Conservation (phyloP, 2,329 filamentous ascomycete genomes). For the Davidsoniella virescens region DNA sequence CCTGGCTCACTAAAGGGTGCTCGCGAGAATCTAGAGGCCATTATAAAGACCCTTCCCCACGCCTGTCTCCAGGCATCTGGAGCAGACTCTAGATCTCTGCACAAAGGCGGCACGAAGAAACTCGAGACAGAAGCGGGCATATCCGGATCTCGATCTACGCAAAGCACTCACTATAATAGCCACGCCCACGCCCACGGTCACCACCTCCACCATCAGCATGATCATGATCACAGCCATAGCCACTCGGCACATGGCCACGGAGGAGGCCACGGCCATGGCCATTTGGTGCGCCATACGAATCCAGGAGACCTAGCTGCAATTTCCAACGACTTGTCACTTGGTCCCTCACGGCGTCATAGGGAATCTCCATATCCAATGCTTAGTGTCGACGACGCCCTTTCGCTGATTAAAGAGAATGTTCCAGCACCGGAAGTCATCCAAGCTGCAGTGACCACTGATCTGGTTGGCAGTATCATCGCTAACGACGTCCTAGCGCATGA, state of each 20-base stretch:
- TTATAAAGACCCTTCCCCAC: slow-evolving; percentile 83
- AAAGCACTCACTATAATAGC: slow-evolving; percentile 35
- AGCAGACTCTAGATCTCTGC: slow-evolving; percentile 61
- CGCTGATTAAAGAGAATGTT: slow-evolving; percentile 55
- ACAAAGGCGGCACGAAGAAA: slow-evolving; percentile 66
- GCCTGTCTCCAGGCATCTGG: slow-evolving; percentile 85
- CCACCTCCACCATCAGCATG: slow-evolving; percentile 25
- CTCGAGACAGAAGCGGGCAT: slow-evolving; percentile 37
- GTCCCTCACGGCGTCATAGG: slow-evolving; percentile 55
- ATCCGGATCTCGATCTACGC: slow-evolving; percentile 24
- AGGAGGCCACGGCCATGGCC: slow-evolving; percentile 45
- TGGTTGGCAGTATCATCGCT: slow-evolving; percentile 68
- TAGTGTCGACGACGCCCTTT: slow-evolving; percentile 64
- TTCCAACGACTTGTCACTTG: slow-evolving; percentile 45
- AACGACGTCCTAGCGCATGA: slow-evolving; percentile 67
- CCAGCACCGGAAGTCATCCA: slow-evolving; percentile 43
- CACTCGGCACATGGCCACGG: slow-evolving; percentile 28
- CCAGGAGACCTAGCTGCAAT: slow-evolving; percentile 35
- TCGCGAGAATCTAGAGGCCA: slow-evolving; percentile 75
- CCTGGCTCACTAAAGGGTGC: slow-evolving; percentile 93
- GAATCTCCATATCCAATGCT: slow-evolving; percentile 89
- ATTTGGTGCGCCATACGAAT: slow-evolving; percentile 57
- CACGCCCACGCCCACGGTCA: slow-evolving; percentile 40
- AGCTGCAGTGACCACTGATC: slow-evolving; percentile 41
- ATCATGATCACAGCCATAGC: slow-evolving; percentile 19